These are phyloP conservation scores for Colletotrichum viniferum DNA, from an alignment of 2,329 filamentous ascomycete genomes.

Conservation along the genomic window DNA sequence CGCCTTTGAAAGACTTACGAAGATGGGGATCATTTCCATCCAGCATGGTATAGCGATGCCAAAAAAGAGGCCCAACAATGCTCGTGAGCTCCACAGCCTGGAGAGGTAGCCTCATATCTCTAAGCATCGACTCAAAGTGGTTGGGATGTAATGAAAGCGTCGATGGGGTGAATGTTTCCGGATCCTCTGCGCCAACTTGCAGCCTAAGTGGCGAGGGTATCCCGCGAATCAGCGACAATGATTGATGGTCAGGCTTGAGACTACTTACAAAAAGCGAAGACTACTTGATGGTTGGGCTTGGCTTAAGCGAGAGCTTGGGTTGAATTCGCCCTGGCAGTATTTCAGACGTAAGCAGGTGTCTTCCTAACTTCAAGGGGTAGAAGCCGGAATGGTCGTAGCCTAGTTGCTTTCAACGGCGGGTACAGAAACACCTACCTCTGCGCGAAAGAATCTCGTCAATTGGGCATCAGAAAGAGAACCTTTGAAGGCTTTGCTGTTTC, in stretches of 20 bases:
- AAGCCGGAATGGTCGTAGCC: fast-evolving
- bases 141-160: background rate
- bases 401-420: background rate
- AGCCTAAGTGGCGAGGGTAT: background rate
- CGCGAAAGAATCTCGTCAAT: background rate
- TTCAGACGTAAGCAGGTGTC: background rate
- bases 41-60: background rate
- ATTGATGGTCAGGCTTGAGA: background rate
- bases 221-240: fast-evolving
- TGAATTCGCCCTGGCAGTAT: background rate
- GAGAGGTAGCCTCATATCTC: background rate
- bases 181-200: background rate
- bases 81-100: background rate
- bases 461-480: background rate
- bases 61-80: background rate
- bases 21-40: background rate
- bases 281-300: background rate
- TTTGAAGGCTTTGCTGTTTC: fast-evolving
- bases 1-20: fast-evolving
- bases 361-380: background rate
- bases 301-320: background rate
- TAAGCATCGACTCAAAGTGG: background rate
- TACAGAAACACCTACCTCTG: background rate
- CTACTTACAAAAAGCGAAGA: background rate
- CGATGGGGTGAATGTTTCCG: background rate